phyloP scores from a whole-genome alignment of 805 yeast genomes.

The Sungouiozyma ichnusensis region DNA sequence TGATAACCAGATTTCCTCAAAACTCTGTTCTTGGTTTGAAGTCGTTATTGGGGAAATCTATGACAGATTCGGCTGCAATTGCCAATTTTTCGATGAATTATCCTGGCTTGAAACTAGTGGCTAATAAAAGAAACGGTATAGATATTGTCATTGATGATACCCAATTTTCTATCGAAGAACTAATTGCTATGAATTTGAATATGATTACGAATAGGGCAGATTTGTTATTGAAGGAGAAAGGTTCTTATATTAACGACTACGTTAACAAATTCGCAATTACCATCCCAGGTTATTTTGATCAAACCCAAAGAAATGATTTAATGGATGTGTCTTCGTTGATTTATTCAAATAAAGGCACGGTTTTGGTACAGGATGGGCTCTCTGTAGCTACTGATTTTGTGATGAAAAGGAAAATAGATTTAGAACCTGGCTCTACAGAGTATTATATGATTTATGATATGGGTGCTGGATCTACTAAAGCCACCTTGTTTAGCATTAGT shows the following conservation, averaged over 20 bases:
- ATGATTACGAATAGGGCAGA: conserved; percentile 60
- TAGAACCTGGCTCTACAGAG: conserved; percentile 30
- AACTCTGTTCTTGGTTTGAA: conserved; percentile 60
- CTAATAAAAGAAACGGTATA: conserved; percentile 42
- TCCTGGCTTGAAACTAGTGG: conserved; percentile 46
- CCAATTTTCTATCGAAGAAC: conserved; percentile 58
- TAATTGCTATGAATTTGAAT: conserved; percentile 70
- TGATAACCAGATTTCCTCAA: conserved; percentile 65
- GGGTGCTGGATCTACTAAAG: conserved; percentile 88
- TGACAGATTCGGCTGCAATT: conserved; percentile 36
- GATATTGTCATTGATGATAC: conserved; percentile 43
- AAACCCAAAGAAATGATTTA: conserved; percentile 58
- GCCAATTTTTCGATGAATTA: conserved; percentile 41
- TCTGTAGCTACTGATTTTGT: conserved; percentile 83
- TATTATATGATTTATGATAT: conserved; percentile 72
- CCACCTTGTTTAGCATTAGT: conserved; percentile 62
- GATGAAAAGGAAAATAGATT: conserved; percentile 18
- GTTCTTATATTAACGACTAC: conserved; percentile 36
- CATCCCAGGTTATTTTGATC: conserved; percentile 62
- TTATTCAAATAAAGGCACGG: conserved; percentile 50
- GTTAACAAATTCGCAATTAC: conserved; percentile 62
- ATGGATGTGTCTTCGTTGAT: conserved; percentile 52
- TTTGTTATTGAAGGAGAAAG: conserved; percentile 42
- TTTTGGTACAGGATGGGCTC: conserved; percentile 81
- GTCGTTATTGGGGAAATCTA: conserved; percentile 53